These are phyloP conservation scores for Eucalyptus curtisii DNA, from an alignment of 345 rosid species.

Conservation along the genomic window DNA sequence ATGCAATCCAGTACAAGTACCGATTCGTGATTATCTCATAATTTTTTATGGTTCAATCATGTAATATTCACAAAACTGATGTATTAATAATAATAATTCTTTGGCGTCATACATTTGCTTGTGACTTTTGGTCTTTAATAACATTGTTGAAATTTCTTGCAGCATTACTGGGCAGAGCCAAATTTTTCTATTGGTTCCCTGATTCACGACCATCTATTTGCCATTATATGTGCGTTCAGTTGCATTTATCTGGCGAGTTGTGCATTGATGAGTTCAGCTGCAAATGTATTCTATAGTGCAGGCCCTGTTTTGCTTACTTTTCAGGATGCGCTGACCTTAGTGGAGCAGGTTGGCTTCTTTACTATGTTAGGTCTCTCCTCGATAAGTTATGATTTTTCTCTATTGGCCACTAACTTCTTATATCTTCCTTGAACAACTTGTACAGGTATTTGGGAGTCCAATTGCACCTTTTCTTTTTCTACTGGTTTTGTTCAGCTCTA, in stretches of 20 bases:
- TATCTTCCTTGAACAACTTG: not conserved
- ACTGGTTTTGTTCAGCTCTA: slow-evolving; percentile 50
- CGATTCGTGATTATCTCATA: not conserved
- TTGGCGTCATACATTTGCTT: not conserved
- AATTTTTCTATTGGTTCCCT: slow-evolving; percentile 10
- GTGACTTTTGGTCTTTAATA: not conserved
- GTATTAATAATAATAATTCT: not conserved
- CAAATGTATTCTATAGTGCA: slow-evolving; percentile 60
- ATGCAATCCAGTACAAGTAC: not conserved
- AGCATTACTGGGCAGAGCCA: not conserved
- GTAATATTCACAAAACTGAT: not conserved
- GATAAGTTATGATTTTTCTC: not conserved
- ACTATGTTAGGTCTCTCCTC: not conserved
- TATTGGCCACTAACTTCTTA: not conserved
- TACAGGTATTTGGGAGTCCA: slow-evolving; percentile 67
- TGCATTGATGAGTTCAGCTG: slow-evolving; percentile 75
- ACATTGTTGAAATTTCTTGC: not conserved
- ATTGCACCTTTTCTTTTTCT: slow-evolving; percentile 42
- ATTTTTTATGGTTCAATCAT: not conserved
- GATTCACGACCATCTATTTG: slow-evolving; percentile 62
- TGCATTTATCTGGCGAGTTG: slow-evolving; percentile 63
- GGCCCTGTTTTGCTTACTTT: slow-evolving; percentile 77
- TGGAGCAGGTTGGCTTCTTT: slow-evolving; percentile 66
- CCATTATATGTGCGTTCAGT: slow-evolving; percentile 61
- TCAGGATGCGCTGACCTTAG: slow-evolving; percentile 77